Evolutionary conservation across 169 alveolate species (phyloP).

Genomic region (Pseudocohnilembus persalinus): DNA sequence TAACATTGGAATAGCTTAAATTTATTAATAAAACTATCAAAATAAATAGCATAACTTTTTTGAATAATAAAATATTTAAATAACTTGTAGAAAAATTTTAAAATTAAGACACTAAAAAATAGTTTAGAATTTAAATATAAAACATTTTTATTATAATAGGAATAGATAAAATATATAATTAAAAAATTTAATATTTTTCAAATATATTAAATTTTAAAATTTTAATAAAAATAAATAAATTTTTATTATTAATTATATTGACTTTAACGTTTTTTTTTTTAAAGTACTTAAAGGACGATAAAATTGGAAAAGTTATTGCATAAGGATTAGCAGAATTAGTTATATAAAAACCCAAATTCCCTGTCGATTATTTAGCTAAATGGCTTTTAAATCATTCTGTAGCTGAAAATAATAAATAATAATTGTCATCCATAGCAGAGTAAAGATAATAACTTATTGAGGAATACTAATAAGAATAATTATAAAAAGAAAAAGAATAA

Average conservation of each 20-base stretch:
- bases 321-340: slow-evolving; percentile 74
- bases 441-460: slow-evolving; percentile 33
- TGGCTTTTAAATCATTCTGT: slow-evolving; percentile 73
- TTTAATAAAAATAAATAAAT: too few species aligned
- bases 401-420: slow-evolving; percentile 32
- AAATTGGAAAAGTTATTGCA: slow-evolving; percentile 61
- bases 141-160: too few species aligned
- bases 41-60: too few species aligned
- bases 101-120: too few species aligned
- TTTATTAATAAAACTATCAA: too few species aligned
- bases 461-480: slow-evolving; percentile 10
- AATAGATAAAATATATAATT: too few species aligned
- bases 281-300: slow-evolving; percentile 62
- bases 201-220: too few species aligned
- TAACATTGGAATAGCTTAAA: too few species aligned
- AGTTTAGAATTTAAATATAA: not conserved
- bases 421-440: slow-evolving; percentile 17
- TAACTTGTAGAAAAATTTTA: not conserved
- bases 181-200: too few species aligned
- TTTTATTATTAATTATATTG: too few species aligned
- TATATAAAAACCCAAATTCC: slow-evolving; percentile 67
- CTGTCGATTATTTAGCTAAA: slow-evolving; percentile 80
- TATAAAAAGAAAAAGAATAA: slow-evolving; percentile 23
- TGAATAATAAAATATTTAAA: too few species aligned
- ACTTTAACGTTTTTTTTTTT: not conserved